Base-by-base conservation (phyloP, 2,329 filamentous ascomycete genomes). In the Coleophoma cylindrospora region DNA sequence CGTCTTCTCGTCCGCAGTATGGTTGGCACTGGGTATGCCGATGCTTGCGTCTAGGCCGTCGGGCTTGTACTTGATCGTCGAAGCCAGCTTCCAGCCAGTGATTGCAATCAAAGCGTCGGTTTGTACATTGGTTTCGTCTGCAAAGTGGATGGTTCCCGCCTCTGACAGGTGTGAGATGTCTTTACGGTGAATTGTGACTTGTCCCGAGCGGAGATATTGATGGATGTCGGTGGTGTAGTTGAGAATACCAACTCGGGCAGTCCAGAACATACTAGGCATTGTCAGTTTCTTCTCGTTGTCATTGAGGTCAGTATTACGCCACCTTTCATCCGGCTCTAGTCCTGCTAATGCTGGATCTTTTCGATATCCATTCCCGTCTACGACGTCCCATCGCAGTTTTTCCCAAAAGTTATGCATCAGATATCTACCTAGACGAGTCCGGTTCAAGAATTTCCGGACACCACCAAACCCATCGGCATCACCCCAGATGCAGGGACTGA, bases 401-500 rank as follows among this genome's bases (percentile, higher is more conserved):
- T 64, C 65, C 80, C 81, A 86, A 59, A 85, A 84, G 0, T 65
- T 61, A 38, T 76, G 69, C 5, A 79, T 74, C 21, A 85, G 63
- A 48, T 68, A 69, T 1, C 80, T 72, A 2, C 83, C 82, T 2
- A 84, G 47, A 41, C 69, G 66, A 0, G 79, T 84, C 33, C 72
- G 69, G 54, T 86, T 81, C 47, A 81, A 70, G 52, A 84, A 79
- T n/a, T 65, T 60, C 6, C 80, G 73, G 2, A 79, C 68, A 13
- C 67, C 69, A n/a, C 73, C 68, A 54, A 76, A 84, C 2, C 82
- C 83, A 58, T 81, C 81, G 2, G 74, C 77, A 1, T 74, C 70
- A 4, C 82, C 83, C 83, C 84, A 91, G n/a, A 85, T 75, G 61
- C 86, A 90, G 0, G 87, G 87, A 45, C 80, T 84, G 66, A 91